phyloP scores from a whole-genome alignment of 768 basidiomycete species.

The Tricholoma furcatifolium region DNA sequence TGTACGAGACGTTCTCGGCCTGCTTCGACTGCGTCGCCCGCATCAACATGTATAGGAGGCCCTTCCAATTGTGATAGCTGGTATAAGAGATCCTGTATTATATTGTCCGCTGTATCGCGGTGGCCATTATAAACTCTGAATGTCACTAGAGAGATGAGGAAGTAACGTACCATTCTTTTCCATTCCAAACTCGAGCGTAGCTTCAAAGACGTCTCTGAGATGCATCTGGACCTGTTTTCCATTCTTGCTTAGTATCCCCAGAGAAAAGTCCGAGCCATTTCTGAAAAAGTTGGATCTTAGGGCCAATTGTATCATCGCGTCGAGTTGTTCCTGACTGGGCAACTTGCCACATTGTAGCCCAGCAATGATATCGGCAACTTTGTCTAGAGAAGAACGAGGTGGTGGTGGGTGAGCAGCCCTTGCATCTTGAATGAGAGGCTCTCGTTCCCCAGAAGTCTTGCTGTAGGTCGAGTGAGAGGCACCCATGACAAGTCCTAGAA shows the following conservation, averaged over 20 bases:
- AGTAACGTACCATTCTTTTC: slow-evolving; percentile 36
- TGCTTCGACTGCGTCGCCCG: slow-evolving; percentile 17
- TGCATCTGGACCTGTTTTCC: slow-evolving; percentile 28
- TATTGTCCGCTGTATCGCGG: slow-evolving; percentile 39
- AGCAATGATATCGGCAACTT: slow-evolving; percentile 32
- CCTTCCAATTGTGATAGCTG: slow-evolving; percentile 21
- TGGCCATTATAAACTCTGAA: not conserved
- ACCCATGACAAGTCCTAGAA: slow-evolving; percentile 9
- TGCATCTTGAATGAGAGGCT: slow-evolving; percentile 22
- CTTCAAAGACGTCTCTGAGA: slow-evolving; percentile 28
- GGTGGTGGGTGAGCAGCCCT: slow-evolving; percentile 2
- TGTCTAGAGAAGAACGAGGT: slow-evolving; percentile 23
- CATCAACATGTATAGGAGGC: slow-evolving; percentile 15
- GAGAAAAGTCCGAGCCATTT: slow-evolving; percentile 10
- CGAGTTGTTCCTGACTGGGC: slow-evolving; percentile 37
- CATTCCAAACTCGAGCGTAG: slow-evolving; percentile 30
- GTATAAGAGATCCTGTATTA: slow-evolving; percentile 36
- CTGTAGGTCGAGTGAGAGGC: slow-evolving; percentile 11
- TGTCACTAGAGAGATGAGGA: not conserved
- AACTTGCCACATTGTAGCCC: slow-evolving; percentile 38
- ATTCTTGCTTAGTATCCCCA: slow-evolving; percentile 27
- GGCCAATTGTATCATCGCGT: slow-evolving; percentile 21
- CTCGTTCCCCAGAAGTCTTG: slow-evolving; percentile 8
- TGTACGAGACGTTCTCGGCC: slow-evolving; percentile 8
- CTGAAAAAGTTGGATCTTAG: slow-evolving; percentile 27